Evolutionary conservation across 805 yeast genomes (phyloP), one percentile per base, ranked within the genome.

Genomic region (Metschnikowia koreensis): DNA sequence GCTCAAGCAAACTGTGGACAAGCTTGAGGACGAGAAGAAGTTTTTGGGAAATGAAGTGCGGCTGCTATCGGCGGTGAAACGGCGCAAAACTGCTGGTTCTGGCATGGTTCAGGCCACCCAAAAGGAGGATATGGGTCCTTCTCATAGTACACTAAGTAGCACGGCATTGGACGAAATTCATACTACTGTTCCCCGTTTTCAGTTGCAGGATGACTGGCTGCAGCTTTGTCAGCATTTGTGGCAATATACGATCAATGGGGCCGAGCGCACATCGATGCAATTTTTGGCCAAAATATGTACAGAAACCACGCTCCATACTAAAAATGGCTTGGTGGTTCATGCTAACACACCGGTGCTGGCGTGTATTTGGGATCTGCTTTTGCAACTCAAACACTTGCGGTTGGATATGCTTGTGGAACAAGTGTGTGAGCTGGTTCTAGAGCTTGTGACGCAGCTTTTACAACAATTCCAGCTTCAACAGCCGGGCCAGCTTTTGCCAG

Each of bases 331-430:
- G 6, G 6, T 26, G 6, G 28, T 44, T 5, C 36, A 40, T 6
- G 52, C 56, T 3, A 60, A 65, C 34, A 63, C 65, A 12, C 72
- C 81, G 1, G 42, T 80, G 1, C 68, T 68, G 80, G 79, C 61
- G 73, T 39, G 65, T 64, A 40, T 84, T 0, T 55, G 76, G 15
- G 74, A 73, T 42, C 80, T 68, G 54, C 65, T 84, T 41, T 67
- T 80, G 46, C 54, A 61, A 2, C 68, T 73, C 47, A 79, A 79
- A 48, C 71, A 74, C 46, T 60, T 75, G 41, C 61, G 87, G 53
- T 66, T 84, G 39, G 87, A 83, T 58, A 66, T 72, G 17, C 66
- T 82, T 34, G 62, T 83, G 3, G 57, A 69, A n/a, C 68, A 66
- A n/a, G 73, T 82, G 46, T 59, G 68, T 36, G 46, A 46, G 26